Evolutionary conservation across 2,329 filamentous ascomycete species (phyloP).

Genomic region (Aspergillus floridensis): DNA sequence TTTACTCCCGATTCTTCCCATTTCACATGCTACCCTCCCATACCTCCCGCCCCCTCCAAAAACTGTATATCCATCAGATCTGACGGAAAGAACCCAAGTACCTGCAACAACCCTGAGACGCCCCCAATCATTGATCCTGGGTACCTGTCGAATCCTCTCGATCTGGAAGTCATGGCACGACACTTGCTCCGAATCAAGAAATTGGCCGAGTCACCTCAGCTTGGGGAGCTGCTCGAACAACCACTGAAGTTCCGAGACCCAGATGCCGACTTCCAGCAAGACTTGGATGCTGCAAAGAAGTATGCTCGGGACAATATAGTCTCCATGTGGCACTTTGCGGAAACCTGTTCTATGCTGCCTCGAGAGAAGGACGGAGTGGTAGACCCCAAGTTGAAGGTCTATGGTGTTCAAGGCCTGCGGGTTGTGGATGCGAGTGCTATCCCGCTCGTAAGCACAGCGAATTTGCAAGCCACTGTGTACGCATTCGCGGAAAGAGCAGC

Average conservation of each 20-base stretch:
- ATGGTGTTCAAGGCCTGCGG: constrained; percentile 7
- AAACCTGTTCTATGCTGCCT: constrained; percentile 10
- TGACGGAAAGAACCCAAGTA: constrained; percentile 2
- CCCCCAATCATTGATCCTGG: constrained; percentile 9
- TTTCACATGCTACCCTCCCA: no score
- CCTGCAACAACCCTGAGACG: background rate
- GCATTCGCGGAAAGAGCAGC: constrained; percentile 8
- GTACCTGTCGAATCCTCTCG: constrained; percentile 7
- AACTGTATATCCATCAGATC: constrained; percentile 5
- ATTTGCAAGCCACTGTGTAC: constrained; percentile 9
- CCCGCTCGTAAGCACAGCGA: constrained; percentile 9
- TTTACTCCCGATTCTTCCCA: constrained; percentile 4
- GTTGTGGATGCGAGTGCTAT: constrained; percentile 10
- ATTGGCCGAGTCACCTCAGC: constrained; percentile 6
- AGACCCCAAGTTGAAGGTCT: constrained; percentile 3
- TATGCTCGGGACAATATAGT: constrained; percentile 8
- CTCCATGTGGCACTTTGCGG: constrained; percentile 10
- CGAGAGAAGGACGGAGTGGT: constrained; percentile 9
- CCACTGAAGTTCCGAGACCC: constrained; percentile 9
- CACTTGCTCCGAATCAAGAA: constrained; percentile 7
- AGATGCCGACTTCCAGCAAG: constrained; percentile 6
- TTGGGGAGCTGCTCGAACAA: constrained; percentile 17
- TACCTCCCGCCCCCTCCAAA: background rate
- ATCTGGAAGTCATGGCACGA: constrained; percentile 6
- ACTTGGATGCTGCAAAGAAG: constrained; percentile 7